These are phyloP conservation scores for Eutypa lata DNA, from an alignment of 2,329 filamentous ascomycete species.

Conservation along the genomic window DNA sequence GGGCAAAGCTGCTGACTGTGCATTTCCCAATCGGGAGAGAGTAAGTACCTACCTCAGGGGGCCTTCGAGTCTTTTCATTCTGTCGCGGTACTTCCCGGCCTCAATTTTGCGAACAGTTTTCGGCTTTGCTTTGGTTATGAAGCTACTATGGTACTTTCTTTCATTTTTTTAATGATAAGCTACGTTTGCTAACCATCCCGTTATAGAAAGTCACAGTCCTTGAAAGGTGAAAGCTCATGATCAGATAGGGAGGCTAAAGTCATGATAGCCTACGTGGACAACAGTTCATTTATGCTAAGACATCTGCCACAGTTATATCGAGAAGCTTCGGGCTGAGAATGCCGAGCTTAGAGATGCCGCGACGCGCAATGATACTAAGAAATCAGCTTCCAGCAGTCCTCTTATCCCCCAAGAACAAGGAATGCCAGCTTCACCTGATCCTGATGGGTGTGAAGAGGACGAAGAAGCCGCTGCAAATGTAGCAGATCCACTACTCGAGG, in stretches of 20 bases:
- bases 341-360: constrained; percentile 9
- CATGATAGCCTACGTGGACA: background rate
- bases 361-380: background rate
- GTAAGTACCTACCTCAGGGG: background rate
- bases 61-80: background rate
- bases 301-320: constrained; percentile 8
- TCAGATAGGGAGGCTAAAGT: background rate
- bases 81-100: background rate
- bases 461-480: constrained; percentile 9
- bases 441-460: constrained; percentile 3
- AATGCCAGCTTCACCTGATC: background rate
- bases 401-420: background rate
- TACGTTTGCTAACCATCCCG: background rate
- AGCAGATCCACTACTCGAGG: constrained; percentile 13
- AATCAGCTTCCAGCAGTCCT: background rate
- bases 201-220: constrained; percentile 13
- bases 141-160: too few relatives aligned
- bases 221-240: constrained; percentile 10
- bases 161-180: too few relatives aligned
- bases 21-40: constrained; percentile 12
- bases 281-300: background rate
- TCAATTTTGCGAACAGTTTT: too few relatives aligned
- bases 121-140: too few relatives aligned
- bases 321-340: constrained; percentile 14
- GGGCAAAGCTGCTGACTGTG: constrained; percentile 10